Evolutionary conservation across 805 yeast genomes (phyloP), one percentile per base, ranked within the genome.

Genomic region (Huiozyma naganishii): DNA sequence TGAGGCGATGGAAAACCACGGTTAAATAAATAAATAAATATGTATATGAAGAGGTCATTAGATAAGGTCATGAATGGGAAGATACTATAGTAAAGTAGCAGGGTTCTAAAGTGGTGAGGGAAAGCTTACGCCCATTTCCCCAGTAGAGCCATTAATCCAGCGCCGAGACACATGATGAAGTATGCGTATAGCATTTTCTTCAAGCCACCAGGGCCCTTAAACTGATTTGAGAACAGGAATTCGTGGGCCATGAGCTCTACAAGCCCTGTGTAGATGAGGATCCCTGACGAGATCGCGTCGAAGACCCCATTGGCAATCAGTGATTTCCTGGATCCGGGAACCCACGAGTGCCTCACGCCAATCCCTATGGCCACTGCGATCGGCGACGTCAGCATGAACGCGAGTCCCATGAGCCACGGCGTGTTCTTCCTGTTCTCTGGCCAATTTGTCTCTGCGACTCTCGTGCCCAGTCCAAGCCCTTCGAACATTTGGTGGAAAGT

Each of bases 161-260:
- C 75, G 37, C 89, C 89, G 49, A 70, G 59, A 45, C 77, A 62
- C 59, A 72, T 64, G 42, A 64, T 62, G 41, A 64, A 50, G 48
- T 65, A 70, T 6, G 73, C 76, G 7, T 27, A 46, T 10, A 75
- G 43, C 74, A 74, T 74, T 45, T 64, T 74, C 47, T 66, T 68
- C 40, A 75, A 66, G 1, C 80, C 77, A 33, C 61, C 65, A n/a
- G 65, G 58, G n/a, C 83, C 80, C 53, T 77, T 77, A 58, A 83
- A 78, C 51, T 76, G 81, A 43, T 71, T 74, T 13, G 81, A 70
- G 57, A 70, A 74, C 45, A 80, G 65, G 44, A 70, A 57, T 54
- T 85, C 94, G 52, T 78, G 80, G 3, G 90, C 92, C 80, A 84
- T 74, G 45, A 84, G 66, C 59, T 84, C 94, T 9, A 84, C 84